Evolutionary conservation across 208 protist species (phyloP), one percentile per base, ranked within the genome.

Genomic region (Wallacemonas rigidus): DNA sequence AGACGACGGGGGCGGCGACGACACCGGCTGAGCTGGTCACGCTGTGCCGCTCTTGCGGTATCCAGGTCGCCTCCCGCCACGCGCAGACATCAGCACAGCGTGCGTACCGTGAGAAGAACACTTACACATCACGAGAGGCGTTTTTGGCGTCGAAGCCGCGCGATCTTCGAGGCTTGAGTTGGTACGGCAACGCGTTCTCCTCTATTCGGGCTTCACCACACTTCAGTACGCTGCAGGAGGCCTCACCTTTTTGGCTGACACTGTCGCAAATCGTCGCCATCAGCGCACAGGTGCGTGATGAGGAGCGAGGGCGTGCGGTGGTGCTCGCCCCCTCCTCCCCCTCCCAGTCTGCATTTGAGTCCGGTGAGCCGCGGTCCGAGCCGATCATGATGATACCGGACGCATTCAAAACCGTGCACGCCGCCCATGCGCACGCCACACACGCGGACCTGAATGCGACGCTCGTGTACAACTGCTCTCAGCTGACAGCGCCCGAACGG

Each of bases 381-480:
- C 26, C 26, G 26, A 26, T 26, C 26, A 26, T 26, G 26, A 26
- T 26, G 26, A 26, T 26, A 26, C 26, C 26, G 26, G 26, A 26
- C 26, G 50, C 43, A 35, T 3, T 41, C 40, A 2, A 55, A 26
- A 43, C 17, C 0, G n/a, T 39, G 15, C 36, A 67, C 15, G 51
- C 26, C 1, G 50, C 74, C 47, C 50, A 79, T 26, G 39, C 36
- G 26, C n/a, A 55, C 3, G 47, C 26, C 8, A 35, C 60, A 4
- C 38, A 65, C 12, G 60, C 60, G 8, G 26, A 17, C 9, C 40
- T 1, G 2, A 47, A 64, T 36, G 45, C 54, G 7, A 60, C 51
- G 3, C 64, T 84, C 53, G 41, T 78, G 6, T 93, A 83, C 75
- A 93, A 89, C 64, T 63, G 85, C 4, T 55, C 60, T 39, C 88